A percentile compares a stretch with the other conserved stretches of the same genome.
Evolutionary conservation across 2,329 filamentous ascomycete genomes (phyloP).

Genomic region (Lecanicillium sp.): DNA sequence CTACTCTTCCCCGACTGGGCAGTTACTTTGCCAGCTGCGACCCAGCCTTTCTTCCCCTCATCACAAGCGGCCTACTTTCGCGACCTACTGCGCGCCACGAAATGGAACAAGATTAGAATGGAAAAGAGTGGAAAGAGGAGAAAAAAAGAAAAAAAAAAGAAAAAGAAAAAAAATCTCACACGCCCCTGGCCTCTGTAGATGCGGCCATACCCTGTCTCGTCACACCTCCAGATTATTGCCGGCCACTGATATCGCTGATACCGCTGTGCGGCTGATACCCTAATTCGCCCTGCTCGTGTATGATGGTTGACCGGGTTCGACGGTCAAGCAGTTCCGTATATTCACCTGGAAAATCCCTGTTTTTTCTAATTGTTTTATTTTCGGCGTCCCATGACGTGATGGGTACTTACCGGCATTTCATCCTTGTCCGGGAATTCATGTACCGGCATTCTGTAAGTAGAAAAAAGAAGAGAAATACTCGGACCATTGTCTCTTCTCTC

Average conservation of each 20-base stretch:
- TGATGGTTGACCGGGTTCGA: no score
- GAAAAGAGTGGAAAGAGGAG: neutral
- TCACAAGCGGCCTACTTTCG: constrained; percentile 1
- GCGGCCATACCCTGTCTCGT: constrained; percentile 11
- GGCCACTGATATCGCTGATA: constrained; percentile 8
- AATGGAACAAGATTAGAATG: no score
- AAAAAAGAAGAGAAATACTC: no score
- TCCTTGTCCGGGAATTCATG: no score
- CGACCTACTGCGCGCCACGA: constrained; percentile 1
- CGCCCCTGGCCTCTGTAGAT: neutral
- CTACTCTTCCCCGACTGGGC: neutral
- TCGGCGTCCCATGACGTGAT: no score
- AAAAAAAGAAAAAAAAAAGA: neutral
- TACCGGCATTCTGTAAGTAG: neutral
- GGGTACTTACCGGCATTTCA: no score
- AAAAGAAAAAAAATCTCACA: neutral
- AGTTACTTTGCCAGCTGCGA: neutral
- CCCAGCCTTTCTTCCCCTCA: no score
- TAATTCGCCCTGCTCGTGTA: no score
- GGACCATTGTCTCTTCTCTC: no score
- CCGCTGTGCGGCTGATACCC: neutral
- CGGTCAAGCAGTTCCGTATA: no score
- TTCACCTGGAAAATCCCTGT: no score
- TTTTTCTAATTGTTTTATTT: no score
- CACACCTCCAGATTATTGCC: constrained; percentile 13